Base-by-base conservation (phyloP, 768 basidiomycete genomes). In the Pisolithus marmoratus region DNA sequence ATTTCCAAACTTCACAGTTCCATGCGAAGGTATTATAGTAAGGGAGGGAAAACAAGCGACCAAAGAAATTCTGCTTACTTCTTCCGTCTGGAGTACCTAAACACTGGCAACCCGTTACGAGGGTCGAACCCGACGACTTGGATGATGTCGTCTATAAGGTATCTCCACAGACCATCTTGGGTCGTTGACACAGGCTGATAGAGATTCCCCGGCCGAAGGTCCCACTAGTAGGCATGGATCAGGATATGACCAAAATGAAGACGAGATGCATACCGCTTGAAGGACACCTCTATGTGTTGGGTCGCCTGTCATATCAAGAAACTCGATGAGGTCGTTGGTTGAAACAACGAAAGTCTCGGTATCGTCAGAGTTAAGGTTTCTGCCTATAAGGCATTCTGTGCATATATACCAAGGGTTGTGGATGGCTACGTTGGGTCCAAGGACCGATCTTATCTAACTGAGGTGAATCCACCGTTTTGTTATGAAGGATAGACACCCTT, bases 251-350 rank as follows among this genome's bases (percentile, higher is more conserved):
- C 15, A 37, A 46, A 5, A 45, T 4, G 17, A 5, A 1, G 6
- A 31, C 6, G 7, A 29, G 38, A 41, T 6, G 54, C 62, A 36
- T 15, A 63, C 63, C 1, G 50, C 47, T 19, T 59, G 54, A 29
- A 51, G 15, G n/a, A 64, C n/a, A 20, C 57, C 51, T n/a, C 57
- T 45, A 15, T 49, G 50, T 20, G 48, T 46, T 26, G 47, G 53
- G 3, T 54, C 56, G 14, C 22, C 26, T 9, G 56, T 37, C 8
- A 58, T 31, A 6, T 63, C 59, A 34, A 65, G 45, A 34, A 59
- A 65, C 47, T 61, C 61, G 0, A 58, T 22, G 9, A 60, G 7
- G 0, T 54, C 54, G 3, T 50, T 47, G 2, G 14, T 8, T 19
- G 1, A 4, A 11, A 51, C 44, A 27, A 58, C 48, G 14, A 58